These are phyloP conservation scores for Trametes meyenii DNA, from an alignment of 768 basidiomycete species.

Conservation along the genomic window DNA sequence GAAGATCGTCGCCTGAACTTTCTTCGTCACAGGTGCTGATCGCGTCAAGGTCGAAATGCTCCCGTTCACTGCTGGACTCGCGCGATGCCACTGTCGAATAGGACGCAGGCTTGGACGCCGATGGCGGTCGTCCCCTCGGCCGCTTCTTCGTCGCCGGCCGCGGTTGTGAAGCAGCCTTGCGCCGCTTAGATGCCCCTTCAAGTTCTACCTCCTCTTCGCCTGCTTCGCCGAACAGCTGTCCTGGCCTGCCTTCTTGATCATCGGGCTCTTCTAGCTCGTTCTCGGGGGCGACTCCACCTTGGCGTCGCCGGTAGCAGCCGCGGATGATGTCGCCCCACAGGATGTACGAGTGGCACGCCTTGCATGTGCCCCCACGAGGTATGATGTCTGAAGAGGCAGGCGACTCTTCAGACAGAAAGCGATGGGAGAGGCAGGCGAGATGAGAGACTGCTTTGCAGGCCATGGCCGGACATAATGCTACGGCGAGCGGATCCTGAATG, in stretches of 20 bases:
- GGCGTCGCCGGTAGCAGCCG: slow-evolving; percentile 57
- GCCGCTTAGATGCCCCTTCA: not conserved
- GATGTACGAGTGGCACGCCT: slow-evolving; percentile 52
- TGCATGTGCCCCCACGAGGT: slow-evolving; percentile 66
- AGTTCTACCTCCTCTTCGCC: not conserved
- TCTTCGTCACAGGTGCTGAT: slow-evolving; percentile 17
- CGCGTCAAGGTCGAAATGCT: slow-evolving; percentile 17
- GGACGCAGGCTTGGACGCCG: not conserved
- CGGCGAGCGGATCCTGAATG: slow-evolving; percentile 51
- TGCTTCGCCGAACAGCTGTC: slow-evolving; percentile 1
- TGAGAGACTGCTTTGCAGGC: slow-evolving; percentile 59
- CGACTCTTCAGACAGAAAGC: slow-evolving; percentile 41
- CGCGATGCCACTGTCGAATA: slow-evolving; percentile 1
- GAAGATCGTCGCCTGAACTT: slow-evolving; percentile 10
- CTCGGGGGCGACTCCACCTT: slow-evolving; percentile 36
- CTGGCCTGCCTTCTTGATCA: slow-evolving; percentile 27
- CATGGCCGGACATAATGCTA: slow-evolving; percentile 54
- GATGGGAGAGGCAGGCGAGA: slow-evolving; percentile 54
- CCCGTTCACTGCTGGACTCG: slow-evolving; percentile 5
- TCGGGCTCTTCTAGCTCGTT: slow-evolving; percentile 37
- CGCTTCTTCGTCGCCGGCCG: not conserved
- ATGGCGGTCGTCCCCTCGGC: not conserved
- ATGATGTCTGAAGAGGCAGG: slow-evolving; percentile 39
- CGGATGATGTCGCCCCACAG: slow-evolving; percentile 74
- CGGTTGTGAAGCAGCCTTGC: not conserved